Evolutionary conservation across 441 rosid species (phyloP).

Genomic region (Populus trichocarpa): DNA sequence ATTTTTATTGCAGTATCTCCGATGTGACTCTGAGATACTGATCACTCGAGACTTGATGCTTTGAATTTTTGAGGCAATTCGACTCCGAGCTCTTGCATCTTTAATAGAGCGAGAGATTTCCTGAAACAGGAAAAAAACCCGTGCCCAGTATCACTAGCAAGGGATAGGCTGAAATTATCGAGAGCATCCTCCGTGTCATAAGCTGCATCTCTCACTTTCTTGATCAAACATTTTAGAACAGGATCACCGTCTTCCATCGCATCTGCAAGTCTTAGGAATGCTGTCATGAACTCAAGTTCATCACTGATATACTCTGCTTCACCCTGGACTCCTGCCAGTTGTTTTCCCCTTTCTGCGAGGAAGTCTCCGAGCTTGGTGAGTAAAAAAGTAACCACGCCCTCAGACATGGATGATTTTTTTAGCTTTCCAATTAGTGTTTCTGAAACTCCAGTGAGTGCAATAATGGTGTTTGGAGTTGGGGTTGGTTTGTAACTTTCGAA

Average conservation of each 20-base stretch:
- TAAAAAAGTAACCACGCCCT: conserved; percentile 13
- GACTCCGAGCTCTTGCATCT: conserved; percentile 31
- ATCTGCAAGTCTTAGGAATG: conserved; percentile 41
- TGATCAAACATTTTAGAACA: conserved; percentile 35
- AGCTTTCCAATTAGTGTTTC: no score
- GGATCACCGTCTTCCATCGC: conserved; percentile 28
- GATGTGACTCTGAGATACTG: conserved; percentile 23
- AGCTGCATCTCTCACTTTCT: conserved; percentile 39
- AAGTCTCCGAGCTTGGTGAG: conserved; percentile 23
- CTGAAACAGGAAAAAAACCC: conserved; percentile 10
- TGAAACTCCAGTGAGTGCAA: no score
- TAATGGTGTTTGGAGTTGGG: no score
- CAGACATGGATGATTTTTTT: no score
- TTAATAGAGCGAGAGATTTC: conserved; percentile 23
- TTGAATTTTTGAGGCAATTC: conserved; percentile 26
- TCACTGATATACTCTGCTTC: conserved; percentile 29
- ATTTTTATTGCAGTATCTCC: conserved; percentile 20
- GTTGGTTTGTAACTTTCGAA: no score
- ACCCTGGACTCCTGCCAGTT: conserved; percentile 23
- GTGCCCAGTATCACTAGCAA: conserved; percentile 13
- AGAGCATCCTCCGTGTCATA: conserved; percentile 42
- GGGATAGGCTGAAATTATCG: conserved; percentile 39
- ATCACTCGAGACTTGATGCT: conserved; percentile 15
- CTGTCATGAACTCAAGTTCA: conserved; percentile 33
- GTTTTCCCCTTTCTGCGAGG: conserved; percentile 20